phyloP scores from a whole-genome alignment of 192 early-diverging fungal species.

The Coemansia sp. region DNA sequence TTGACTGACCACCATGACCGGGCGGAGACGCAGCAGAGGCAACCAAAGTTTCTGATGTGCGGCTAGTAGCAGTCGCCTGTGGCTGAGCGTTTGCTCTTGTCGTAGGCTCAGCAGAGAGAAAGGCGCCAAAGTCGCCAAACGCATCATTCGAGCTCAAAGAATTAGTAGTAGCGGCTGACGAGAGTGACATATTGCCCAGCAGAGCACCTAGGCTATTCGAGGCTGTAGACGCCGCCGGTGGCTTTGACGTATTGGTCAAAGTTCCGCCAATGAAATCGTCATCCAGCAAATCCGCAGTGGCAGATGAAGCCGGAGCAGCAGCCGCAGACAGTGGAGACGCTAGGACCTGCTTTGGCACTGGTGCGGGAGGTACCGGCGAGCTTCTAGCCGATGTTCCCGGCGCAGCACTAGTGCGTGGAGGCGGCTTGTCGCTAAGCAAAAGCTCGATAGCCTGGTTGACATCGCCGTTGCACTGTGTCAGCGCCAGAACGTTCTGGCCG shows the following conservation, averaged over 20 bases:
- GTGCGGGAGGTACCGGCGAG: slow-evolving; percentile 9
- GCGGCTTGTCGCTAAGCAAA: slow-evolving; percentile 51
- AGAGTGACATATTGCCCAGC: slow-evolving; percentile 36
- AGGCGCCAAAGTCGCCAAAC: slow-evolving; percentile 60
- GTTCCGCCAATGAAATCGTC: slow-evolving; percentile 35
- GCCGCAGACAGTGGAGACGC: slow-evolving; percentile 2
- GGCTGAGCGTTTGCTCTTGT: slow-evolving; percentile 1
- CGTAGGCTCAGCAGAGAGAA: slow-evolving; percentile 33
- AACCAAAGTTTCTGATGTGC: background rate
- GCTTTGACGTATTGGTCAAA: background rate
- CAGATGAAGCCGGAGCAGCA: slow-evolving; percentile 3
- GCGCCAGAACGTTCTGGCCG: slow-evolving; percentile 65
- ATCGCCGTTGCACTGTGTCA: slow-evolving; percentile 73
- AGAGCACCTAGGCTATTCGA: slow-evolving; percentile 23
- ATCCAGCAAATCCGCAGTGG: slow-evolving; percentile 22
- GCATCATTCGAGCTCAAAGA: slow-evolving; percentile 31
- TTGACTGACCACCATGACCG: slow-evolving; percentile 20
- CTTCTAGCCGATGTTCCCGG: slow-evolving; percentile 8
- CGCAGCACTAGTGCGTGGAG: slow-evolving; percentile 21
- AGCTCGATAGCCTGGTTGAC: slow-evolving; percentile 72
- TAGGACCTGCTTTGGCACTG: slow-evolving; percentile 15
- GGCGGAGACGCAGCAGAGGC: slow-evolving; percentile 12
- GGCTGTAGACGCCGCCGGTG: slow-evolving; percentile 8
- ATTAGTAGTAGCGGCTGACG: slow-evolving; percentile 10
- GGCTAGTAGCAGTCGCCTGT: background rate